Evolutionary conservation across 768 basidiomycete genomes (phyloP), one percentile per base, ranked within the genome.

Genomic region (Udeniomyces megalosporus): DNA sequence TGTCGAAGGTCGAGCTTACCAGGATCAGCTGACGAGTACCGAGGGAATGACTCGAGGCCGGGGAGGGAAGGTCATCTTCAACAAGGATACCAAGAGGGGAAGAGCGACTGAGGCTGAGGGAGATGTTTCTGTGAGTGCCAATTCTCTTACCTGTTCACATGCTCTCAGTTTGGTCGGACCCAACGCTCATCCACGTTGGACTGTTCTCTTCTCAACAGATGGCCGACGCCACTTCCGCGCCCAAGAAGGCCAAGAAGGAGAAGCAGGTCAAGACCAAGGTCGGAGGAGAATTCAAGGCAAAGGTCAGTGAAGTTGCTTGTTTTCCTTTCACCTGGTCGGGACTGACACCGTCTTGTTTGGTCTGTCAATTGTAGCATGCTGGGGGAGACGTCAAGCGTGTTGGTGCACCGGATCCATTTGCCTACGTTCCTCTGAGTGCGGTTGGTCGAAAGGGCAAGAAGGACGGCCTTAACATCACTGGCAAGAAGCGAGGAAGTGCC

Each of bases 61-160:
- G 1, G 82, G 81, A 65, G 95, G 95, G 5, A 82, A 81, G 58
- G 75, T 97, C 71, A 92, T 89, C 73, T 96, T 97, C 76, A 88
- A 95, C 77, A 96, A 95, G 73, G 85, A 93, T 70, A 96, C 90
- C 42, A 97, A 92, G 74, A 91, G 93, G 73, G 82, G 90, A 62
- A 76, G 90, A 64, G 80, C 85, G 54, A 83, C 82, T 56, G 80
- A 82, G 62, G 79, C 78, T 63, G 73, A 71, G 35, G 74, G 76
- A n/a, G 81, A 81, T 20, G 76, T 76, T 6, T 81, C 78, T 6
- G 77, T 75, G 31, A 29, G 65, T 51, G 53, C 10, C 58, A 62
- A 0, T 55, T 6, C 5, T 42, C 17, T 42, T 8, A 42, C 38
- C 38, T 48, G 29, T 58, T 34, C 28, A 17, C n/a, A 17, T 22